A percentile compares a stretch with the other conserved stretches of the same genome.
Conservation (phyloP, 495 filamentous ascomycete species). For the Rhypophila decipiens region DNA sequence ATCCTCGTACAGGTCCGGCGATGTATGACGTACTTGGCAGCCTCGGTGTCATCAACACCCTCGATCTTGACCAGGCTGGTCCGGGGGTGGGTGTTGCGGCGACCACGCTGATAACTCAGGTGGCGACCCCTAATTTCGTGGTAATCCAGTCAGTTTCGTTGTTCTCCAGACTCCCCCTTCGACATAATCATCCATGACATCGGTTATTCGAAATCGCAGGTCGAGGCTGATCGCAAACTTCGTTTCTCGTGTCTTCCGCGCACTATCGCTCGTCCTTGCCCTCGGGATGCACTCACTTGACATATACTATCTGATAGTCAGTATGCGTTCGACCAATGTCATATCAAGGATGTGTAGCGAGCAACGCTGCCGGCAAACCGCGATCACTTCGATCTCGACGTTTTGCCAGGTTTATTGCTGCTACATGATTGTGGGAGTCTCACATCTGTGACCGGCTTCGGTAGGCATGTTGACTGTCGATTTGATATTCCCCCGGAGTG, state of each 20-base stretch:
- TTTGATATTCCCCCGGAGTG: conserved; percentile 27
- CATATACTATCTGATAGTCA: conserved; percentile 64
- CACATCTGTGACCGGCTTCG: conserved; percentile 78
- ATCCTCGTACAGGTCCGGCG: conserved; percentile 1
- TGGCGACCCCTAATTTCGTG: conserved; percentile 75
- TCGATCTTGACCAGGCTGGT: conserved; percentile 93
- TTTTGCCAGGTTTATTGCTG: conserved; percentile 6
- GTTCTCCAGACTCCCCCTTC: not conserved
- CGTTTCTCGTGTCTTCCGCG: no score
- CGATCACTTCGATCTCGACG: conserved; percentile 1
- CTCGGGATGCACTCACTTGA: conserved; percentile 67
- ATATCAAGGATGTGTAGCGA: not conserved
- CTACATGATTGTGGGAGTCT: conserved; percentile 35
- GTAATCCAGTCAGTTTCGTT: conserved; percentile 24
- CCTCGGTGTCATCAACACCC: conserved; percentile 81
- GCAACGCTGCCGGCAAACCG: conserved; percentile 4
- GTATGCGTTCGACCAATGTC: conserved; percentile 10
- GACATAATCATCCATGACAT: conserved; percentile 1
- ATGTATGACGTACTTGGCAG: conserved; percentile 64
- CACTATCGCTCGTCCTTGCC: conserved; percentile 10
- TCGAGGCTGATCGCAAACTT: not conserved
- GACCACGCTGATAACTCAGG: conserved; percentile 87
- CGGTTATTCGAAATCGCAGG: not conserved
- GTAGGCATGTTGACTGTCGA: conserved; percentile 66
- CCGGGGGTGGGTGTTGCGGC: conserved; percentile 76